A percentile compares a stretch with the other conserved stretches of the same genome.
These are phyloP conservation scores for Hsuehochloa calcarea DNA, from an alignment of 176 grass and related monocot species.

Conservation along the genomic window DNA sequence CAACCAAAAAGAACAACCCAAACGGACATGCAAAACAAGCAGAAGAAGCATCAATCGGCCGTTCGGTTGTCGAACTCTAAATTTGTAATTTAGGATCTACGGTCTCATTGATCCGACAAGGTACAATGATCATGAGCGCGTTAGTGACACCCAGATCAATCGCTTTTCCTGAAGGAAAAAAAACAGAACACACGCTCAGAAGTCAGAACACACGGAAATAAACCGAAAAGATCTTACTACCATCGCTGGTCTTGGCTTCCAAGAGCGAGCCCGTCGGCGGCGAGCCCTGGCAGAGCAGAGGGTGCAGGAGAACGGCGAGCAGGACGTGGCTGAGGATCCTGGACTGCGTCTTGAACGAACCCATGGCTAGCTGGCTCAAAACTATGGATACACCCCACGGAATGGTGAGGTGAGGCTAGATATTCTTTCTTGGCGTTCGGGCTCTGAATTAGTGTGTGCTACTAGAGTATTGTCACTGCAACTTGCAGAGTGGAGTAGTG, in stretches of 20 bases:
- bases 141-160: background rate
- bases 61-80: no score
- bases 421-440: background rate
- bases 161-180: background rate
- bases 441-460: background rate
- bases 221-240: background rate
- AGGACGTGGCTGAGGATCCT: background rate
- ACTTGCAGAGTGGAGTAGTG: background rate
- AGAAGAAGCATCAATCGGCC: background rate
- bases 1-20: background rate
- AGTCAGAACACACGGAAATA: background rate
- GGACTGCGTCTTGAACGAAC: background rate
- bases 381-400: background rate
- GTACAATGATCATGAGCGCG: background rate
- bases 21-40: background rate
- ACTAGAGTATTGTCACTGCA: background rate
- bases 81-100: no score
- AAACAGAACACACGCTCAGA: background rate
- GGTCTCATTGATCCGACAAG: background rate
- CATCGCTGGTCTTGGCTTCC: background rate
- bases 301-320: background rate
- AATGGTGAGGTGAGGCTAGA: background rate
- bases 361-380: background rate
- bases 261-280: background rate
- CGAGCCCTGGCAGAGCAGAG: background rate